Base-by-base conservation (phyloP, 768 basidiomycete species). In the Leccinum rimulosum region DNA sequence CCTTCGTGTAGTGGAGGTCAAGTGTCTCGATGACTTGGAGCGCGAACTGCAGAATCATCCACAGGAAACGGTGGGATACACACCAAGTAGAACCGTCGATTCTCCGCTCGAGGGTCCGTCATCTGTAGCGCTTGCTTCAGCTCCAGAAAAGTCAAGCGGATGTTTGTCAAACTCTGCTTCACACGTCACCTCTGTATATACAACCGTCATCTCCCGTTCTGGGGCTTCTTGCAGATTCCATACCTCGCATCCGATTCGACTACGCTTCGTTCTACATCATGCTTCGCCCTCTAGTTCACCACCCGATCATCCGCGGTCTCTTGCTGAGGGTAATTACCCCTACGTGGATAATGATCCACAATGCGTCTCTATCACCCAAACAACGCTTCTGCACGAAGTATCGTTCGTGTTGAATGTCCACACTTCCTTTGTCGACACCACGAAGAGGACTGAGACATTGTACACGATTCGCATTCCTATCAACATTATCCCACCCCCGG, bases 211-310 rank as follows among this genome's bases (percentile, higher is more conserved):
- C 28, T 87, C 93, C 12, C 84, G 89, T 7, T 94, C 95, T 14
- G 96, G 96, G 50, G 95, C 94, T 47, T 89, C 93, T 19, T 94
- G 93, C 71, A 87, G 93, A 50, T 94, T 97, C 70, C 94, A 97
- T 64, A 83, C 86, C 0, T 80, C 83, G 49, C 82, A 82, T 14
- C 81, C 89, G 4, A 82, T 95, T 60, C 89, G 82, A 63, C 79
- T 93, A 40, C 85, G 93, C 4, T 90, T 98, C 60, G 77, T 95
- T 30, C 78, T 98, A 15, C 93, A 93, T 66, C 87, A 84, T 54
- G 75, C 81, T 19, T 76, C 79, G 4, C 77, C 81, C 19, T 73
- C 78, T 53, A 70, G 76, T 31, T 80, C 85, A n/a, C 79, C 84
- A 15, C 64, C 79, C 27, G 75, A 82, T 63, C 75, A 77, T 50